Evolutionary conservation across 257 asterid species (phyloP).

Genomic region (Nicotiana benthamiana): DNA sequence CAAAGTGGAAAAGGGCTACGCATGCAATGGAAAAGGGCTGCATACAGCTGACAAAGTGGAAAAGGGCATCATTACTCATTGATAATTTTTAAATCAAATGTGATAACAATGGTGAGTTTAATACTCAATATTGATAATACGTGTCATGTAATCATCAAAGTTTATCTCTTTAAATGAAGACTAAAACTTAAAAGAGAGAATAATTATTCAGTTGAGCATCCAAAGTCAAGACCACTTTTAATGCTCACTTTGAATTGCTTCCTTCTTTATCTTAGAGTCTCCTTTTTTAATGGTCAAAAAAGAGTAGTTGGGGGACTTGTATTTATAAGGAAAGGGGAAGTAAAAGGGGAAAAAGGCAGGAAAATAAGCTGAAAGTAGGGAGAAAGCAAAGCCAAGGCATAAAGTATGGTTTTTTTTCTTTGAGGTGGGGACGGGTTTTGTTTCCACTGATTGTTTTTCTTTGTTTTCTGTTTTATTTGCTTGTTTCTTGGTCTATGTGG

Average conservation of each 20-base stretch:
- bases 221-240: slow-evolving; percentile 9
- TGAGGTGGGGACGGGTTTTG: slow-evolving; percentile 4
- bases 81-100: no score
- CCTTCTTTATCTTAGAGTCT: neutral
- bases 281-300: slow-evolving; percentile 16
- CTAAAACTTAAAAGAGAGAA: neutral
- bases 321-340: slow-evolving; percentile 20
- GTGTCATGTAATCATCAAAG: no score
- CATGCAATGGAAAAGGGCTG: no score
- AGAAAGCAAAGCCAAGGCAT: slow-evolving; percentile 16
- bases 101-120: no score
- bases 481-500: slow-evolving; percentile 2
- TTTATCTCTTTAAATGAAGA: no score
- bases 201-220: slow-evolving; percentile 1
- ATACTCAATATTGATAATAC: no score
- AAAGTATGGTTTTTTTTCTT: slow-evolving; percentile 1
- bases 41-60: no score
- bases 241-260: slow-evolving; percentile 20
- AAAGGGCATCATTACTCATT: no score
- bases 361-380: neutral
- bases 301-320: slow-evolving; percentile 6
- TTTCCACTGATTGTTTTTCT: neutral
- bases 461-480: neutral
- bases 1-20: no score
- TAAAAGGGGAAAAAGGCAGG: neutral